Percentiles rank a stretch among this genome's conserved stretches.
phyloP scores from a whole-genome alignment of 257 asterid genomes.

The Solanum lycopersicoides region DNA sequence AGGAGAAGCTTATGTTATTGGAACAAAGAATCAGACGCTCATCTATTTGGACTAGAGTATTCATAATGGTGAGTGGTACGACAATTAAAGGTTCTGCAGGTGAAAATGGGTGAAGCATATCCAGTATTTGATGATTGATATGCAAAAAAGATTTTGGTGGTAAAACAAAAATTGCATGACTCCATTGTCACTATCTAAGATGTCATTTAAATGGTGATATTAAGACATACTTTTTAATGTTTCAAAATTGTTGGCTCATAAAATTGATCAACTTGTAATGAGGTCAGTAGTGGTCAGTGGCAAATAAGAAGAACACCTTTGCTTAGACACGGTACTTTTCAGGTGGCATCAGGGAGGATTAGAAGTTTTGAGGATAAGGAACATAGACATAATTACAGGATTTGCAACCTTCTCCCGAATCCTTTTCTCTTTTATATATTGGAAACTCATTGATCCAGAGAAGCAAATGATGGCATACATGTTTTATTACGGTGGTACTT shows the following conservation, averaged over 20 bases:
- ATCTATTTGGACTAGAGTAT: background rate
- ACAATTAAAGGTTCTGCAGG: background rate
- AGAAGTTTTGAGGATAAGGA: background rate
- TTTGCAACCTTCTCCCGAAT: background rate
- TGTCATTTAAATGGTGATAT: background rate
- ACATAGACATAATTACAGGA: background rate
- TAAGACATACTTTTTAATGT: background rate
- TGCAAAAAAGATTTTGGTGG: background rate
- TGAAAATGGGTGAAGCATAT: background rate
- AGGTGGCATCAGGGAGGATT: no score
- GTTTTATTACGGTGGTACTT: background rate
- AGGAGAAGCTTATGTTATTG: background rate
- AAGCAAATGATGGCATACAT: background rate
- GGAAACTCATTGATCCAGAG: background rate
- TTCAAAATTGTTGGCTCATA: background rate
- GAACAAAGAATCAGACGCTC: background rate
- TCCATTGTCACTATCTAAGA: background rate
- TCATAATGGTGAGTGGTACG: background rate
- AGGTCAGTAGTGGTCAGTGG: background rate
- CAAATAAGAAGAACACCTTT: background rate
- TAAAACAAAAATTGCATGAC: background rate
- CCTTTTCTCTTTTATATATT: background rate
- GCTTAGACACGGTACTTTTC: background rate
- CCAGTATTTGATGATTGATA: background rate
- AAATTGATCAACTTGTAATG: background rate